Base-by-base conservation (phyloP, 140 eudicot species). In the Ambrosia hybrid region DNA sequence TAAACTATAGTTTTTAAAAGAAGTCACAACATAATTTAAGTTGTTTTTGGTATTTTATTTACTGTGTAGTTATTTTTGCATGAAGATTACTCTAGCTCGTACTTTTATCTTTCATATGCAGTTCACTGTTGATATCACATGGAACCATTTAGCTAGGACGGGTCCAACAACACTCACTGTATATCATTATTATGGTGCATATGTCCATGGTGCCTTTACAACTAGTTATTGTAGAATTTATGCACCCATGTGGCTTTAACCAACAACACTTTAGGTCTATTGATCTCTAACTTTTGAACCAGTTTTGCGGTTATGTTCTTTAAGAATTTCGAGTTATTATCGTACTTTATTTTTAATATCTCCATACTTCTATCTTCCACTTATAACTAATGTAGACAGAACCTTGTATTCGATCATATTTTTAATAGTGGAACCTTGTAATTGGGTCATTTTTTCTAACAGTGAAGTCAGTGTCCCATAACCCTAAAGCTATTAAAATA, bases 151-250 rank as follows among this genome's bases (percentile, higher is more conserved):
- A n/a, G 77, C 70, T 45, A 60, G 51, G 56, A 56, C 41, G 55
- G 67, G 75, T 71, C 75, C 75, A 71, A 56, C 75, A 39, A 37
- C 55, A 57, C 43, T 57, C 26, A 56, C 67, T 21, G 66, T 46
- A 73, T 73, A 61, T 61, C 76, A 73, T 73, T 46, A 72, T 46
- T 72, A n/a, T 72, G 14, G 69, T 72, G 46, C 69, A 73, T 73
- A 63, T 37, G 78, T 56, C 71, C 71, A 62, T 63, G 37, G 64
- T 51, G 43, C 17, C 53, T 61, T 68, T 36, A 34, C 46, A 70
- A n/a, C n/a, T 26, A 72, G 49, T 59, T 73, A 45, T 73, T 73
- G 70, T 73, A 60, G 61, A 73, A 45, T 48, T 30, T 14, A 48
- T 73, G 51, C 68, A 63, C 53, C 66, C 75, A 71, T 33, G 37